Base-by-base conservation (phyloP, 1,284 basidiomycete species). In the Grifola frondosa region DNA sequence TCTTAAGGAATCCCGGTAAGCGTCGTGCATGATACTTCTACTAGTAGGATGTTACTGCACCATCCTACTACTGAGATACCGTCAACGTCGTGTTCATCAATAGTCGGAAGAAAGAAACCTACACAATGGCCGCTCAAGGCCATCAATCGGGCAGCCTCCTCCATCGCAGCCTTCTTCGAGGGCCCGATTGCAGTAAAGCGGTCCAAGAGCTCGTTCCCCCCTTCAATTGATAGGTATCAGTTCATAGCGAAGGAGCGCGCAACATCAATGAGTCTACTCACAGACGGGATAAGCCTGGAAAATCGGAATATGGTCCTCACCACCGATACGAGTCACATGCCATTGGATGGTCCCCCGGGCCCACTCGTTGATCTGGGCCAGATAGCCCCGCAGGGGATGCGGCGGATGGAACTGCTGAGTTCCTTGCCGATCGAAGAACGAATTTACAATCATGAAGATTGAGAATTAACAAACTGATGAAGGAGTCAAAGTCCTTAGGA, bases 361-460 rank as follows among this genome's bases (percentile, higher is more conserved):
- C 60, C 60, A 61, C 21, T 62, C 50, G 30, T 62, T 57, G 2
- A 62, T 9, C 34, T 62, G 60, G 1, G 60, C 50, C 5, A 60
- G 30, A 30, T 60, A 62, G 1, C 55, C 55, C 50, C 58, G 54
- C 0, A 56, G 30, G 1, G 40, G 23, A 12, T 36, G 48, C 0
- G 54, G 47, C 2, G 40, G 24, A 4, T 37, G 21, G 49, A 62
- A 62, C 3, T 24, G 24, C 6, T 54, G 23, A 1, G 29, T 50
- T 0, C 51, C 51, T 0, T 19, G 10, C 1, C 59, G 44, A 4
- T 58, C 58, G 7, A 53, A 22, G 20, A 61, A 61, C 0, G 40
- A 46, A 5, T n/a, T 29, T 4, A 43, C 35, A 37, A 49, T 43
- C 23, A 16, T 35, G 12, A 8, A 31, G 30, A n/a, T n/a, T n/a